Percentiles rank a stretch among this genome's conserved stretches.
These are phyloP conservation scores for Chytriomyces hyalinus DNA, from an alignment of 192 early-diverging fungal species.

Conservation along the genomic window DNA sequence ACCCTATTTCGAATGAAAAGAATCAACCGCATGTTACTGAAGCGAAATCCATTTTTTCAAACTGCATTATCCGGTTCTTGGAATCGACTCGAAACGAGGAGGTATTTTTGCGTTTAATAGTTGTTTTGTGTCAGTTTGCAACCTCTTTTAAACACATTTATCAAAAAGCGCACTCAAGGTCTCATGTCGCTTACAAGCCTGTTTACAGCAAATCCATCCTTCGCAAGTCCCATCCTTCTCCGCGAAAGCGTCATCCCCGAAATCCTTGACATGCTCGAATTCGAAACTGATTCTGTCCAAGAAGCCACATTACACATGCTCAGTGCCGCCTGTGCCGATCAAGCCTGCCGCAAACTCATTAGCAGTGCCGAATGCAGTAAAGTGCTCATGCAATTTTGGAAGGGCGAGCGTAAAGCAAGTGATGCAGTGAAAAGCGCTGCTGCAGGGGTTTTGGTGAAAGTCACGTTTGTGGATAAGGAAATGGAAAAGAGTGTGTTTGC, in stretches of 20 bases:
- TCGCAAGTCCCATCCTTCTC: slow-evolving; percentile 54
- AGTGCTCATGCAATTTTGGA: slow-evolving; percentile 31
- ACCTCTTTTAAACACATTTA: neutral
- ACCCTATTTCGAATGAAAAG: slow-evolving; percentile 13
- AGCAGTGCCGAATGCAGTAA: slow-evolving; percentile 26
- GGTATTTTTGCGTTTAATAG: neutral
- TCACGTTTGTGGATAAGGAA: slow-evolving; percentile 38
- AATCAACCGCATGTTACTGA: slow-evolving; percentile 8
- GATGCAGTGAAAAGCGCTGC: slow-evolving; percentile 28
- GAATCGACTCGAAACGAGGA: slow-evolving; percentile 10
- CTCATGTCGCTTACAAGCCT: slow-evolving; percentile 59
- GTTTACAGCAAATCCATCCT: slow-evolving; percentile 55
- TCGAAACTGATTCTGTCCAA: slow-evolving; percentile 72
- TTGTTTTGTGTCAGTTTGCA: neutral
- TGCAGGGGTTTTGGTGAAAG: slow-evolving; percentile 46
- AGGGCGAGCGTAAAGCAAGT: neutral
- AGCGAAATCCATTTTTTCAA: slow-evolving; percentile 3
- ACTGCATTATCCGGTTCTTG: slow-evolving; percentile 21
- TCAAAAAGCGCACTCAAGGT: slow-evolving; percentile 29
- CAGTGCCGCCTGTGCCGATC: slow-evolving; percentile 65
- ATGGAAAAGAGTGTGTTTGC: slow-evolving; percentile 19
- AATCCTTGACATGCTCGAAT: slow-evolving; percentile 80
- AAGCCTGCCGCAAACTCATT: slow-evolving; percentile 63
- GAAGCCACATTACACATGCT: slow-evolving; percentile 63
- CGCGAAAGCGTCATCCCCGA: slow-evolving; percentile 69